Evolutionary conservation across 495 filamentous ascomycete species (phyloP).

Genomic region (Aspergillus haitiensis): DNA sequence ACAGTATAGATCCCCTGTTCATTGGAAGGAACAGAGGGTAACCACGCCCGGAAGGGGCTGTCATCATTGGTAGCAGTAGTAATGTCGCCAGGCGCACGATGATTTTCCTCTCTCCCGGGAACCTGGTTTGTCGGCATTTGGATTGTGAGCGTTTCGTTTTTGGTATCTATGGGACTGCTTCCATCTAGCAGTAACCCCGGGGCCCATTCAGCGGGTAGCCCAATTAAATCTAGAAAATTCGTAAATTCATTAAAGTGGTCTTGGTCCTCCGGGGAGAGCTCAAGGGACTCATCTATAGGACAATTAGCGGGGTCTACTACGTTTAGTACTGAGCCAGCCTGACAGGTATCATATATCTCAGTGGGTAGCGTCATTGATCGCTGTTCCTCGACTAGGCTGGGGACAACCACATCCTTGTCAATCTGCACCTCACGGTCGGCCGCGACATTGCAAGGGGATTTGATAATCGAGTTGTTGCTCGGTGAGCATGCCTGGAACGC

Average conservation of each 20-base stretch:
- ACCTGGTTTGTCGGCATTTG: not conserved
- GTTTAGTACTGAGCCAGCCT: not conserved
- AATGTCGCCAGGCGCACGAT: not conserved
- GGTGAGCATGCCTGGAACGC: not conserved
- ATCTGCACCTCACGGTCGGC: not conserved
- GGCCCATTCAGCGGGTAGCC: slow-evolving; percentile 8
- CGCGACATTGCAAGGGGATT: not conserved
- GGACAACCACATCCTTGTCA: not conserved
- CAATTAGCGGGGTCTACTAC: not conserved
- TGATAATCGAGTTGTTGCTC: not conserved
- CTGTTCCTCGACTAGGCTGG: not conserved
- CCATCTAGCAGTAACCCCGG: slow-evolving; percentile 2
- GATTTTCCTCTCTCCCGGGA: not conserved
- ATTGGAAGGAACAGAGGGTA: slow-evolving; percentile 12
- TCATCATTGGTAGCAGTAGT: slow-evolving; percentile 5
- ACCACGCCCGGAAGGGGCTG: slow-evolving; percentile 14
- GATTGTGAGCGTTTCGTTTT: no score
- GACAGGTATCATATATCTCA: not conserved
- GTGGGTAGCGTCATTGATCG: not conserved
- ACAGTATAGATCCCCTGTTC: slow-evolving; percentile 9
- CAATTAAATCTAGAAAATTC: slow-evolving; percentile 14
- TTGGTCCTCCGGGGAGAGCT: slow-evolving; percentile 1
- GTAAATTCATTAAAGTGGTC: slow-evolving; percentile 15
- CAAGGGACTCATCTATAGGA: not conserved
- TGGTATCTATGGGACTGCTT: not conserved